Evolutionary conservation across 2,329 filamentous ascomycete genomes (phyloP), one percentile per base, ranked within the genome.

Genomic region (Onygenales sp.): DNA sequence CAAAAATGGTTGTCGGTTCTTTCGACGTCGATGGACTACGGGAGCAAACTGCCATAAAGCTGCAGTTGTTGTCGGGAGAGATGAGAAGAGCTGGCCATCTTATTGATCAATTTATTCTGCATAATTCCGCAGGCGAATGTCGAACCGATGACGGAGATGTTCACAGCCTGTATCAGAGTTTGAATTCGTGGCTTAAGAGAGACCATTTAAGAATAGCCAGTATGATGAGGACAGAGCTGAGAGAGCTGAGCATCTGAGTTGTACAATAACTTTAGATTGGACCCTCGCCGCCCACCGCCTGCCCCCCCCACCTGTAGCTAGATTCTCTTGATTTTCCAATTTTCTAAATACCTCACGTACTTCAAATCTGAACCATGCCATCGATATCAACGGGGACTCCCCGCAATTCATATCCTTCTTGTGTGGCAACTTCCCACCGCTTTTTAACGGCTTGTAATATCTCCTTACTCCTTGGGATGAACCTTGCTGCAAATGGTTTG

Each of bases 391-490:
- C 67, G 52, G 61, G 61, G 10, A 58, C 60, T 2, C 64, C 65
- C 41, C 66, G 55, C 13, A 69, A 43, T 31, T 62, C 56, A 59
- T 67, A 69, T 4, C 67, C 68, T 49, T 66, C 60, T 33, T 58
- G 59, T 51, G 52, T 60, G 35, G 66, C 65, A 11, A 59, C 57
- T 35, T 55, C 54, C 52, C 60, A 68, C 51, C 69, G 63, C 14
- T 59, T 57, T 48, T 57, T 54, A 17, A 71, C 53, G 2, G 61
- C 59, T 7, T 53, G 31, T 17, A 55, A 49, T 7, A 57, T 53
- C 27, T 65, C 55, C 43, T 62, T 58, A 49, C 56, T 60, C 39
- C 68, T 60, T 3, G 62, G 56, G 13, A 65, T 49, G 49, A 66
- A 64, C 11, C 61, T 54, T 6, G 60, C 58, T 32, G 52, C 55